Base-by-base conservation (phyloP, 176 grass and related monocot species). In the Juncus inflexus region DNA sequence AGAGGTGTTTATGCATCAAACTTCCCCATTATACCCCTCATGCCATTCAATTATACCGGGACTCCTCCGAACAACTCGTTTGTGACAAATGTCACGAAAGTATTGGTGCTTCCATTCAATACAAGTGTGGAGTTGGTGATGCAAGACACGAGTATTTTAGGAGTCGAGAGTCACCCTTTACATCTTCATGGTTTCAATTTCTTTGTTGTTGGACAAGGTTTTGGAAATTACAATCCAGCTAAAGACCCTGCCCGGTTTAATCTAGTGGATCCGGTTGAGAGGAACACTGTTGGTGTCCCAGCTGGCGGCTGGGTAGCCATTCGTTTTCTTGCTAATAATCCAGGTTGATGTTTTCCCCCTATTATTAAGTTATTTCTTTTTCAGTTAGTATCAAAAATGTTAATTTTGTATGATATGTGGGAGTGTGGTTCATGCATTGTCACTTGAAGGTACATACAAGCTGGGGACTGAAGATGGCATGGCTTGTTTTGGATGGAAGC, bases 361-460 rank as follows among this genome's bases (percentile, higher is more conserved):
- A 42, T 66, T 58, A 28, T 43, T 35, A 62, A 3, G 43, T 7
- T 1, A 35, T 43, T 12, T 15, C 9, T 55, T 69, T 41, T 74
- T 19, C 11, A 13, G 5, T 50, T 41, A 28, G 40, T 66, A 74
- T 37, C 12, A 10, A 61, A 38, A 7, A 73, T 36, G 56, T 43
- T 12, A 11, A 53, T 37, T 50, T 42, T 60, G 9, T 2, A 47
- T 40, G 39, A 14, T 60, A 8, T 35, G 10, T 62, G 89, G 90
- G 86, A 16, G 83, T 87, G 2, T 95, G 86, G 86, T 68, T 95
- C 76, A 95, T 95, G 90, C 86, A 95, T 66, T 95, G 91, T 78
- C 91, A 95, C 78, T 40, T 87, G 2, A 86, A 95, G 71, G 83
- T 80, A 15, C 90, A 95, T 60, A 58, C 82, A 38, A 95, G 81